Evolutionary conservation across 345 rosid genomes (phyloP), one percentile per base, ranked within the genome.

Genomic region (Brassica nigra): DNA sequence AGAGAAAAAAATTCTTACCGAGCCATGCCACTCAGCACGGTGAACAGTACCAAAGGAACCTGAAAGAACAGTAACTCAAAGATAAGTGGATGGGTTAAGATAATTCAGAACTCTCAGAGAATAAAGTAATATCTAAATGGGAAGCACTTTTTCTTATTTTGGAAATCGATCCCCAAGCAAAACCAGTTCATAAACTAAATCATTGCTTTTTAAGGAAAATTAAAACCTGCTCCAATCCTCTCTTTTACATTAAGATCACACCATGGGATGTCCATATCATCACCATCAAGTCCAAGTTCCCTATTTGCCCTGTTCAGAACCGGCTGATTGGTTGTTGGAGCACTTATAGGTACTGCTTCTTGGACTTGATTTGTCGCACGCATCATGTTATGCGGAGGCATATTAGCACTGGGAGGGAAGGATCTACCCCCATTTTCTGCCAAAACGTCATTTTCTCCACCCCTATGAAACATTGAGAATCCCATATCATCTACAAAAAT

Each of bases 1-100:
- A 70, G 69, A 27, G 18, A 63, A 54, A 8, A 68, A 30, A 20
- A 18, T 71, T 75, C 95, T 88, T 91, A 96, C 99, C 79, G 99
- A 92, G 84, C 98, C 98, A 90, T 93, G 90, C 99, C 98, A 93
- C 68, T 96, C 99, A 82, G 99, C 99, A 84, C 95, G 98, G 83
- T 92, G 97, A 66, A 96, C 99, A 79, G 92, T 96, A 70, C 99
- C 99, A 84, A 96, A 96, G 84, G 99, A 96, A 84, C 99, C 99
- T 96, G 92, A 81, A 87, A 88, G 76, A 36, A 70, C 49, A 79
- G 31, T 69, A 81, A 77, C 64, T 78, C 49, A 70, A 62, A 59
- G 67, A 16, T 75, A 74, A 83, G 79, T 62, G 82, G 71, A 18
- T 47, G 57, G 2, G 6, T 49, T 9, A 55, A 78, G 39, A 1